Conservation (phyloP, 2,329 filamentous ascomycete genomes). For the Fusarium guadeloupense region DNA sequence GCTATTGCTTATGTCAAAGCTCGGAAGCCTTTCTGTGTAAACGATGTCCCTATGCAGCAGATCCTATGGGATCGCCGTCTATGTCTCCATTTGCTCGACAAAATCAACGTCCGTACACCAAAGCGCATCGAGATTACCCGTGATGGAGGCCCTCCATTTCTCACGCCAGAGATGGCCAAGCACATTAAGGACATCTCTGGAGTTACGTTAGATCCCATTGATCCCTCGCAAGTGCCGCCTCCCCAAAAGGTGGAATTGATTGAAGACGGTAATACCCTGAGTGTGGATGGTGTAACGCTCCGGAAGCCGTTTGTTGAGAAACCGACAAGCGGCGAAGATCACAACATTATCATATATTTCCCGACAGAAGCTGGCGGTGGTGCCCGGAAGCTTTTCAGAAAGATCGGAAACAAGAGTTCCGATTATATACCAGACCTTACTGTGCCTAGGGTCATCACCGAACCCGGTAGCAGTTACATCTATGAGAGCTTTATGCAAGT, state of each 20-base stretch:
- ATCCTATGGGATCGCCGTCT: conserved; percentile 94
- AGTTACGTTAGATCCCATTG: conserved; percentile 75
- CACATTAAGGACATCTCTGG: conserved; percentile 84
- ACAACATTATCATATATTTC: conserved; percentile 99
- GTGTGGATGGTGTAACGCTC: conserved; percentile 83
- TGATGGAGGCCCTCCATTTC: conserved; percentile 84
- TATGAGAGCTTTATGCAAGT: conserved; percentile 98
- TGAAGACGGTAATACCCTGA: conserved; percentile 88
- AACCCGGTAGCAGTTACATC: conserved; percentile 85
- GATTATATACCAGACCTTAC: conserved; percentile 85
- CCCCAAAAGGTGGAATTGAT: conserved; percentile 82
- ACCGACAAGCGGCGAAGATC: conserved; percentile 96
- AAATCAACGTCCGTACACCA: conserved; percentile 89
- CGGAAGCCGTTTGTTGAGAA: conserved; percentile 98
- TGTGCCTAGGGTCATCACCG: conserved; percentile 81
- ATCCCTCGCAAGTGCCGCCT: conserved; percentile 68
- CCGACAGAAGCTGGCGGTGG: conserved; percentile 87
- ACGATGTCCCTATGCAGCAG: conserved; percentile 97
- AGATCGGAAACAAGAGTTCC: conserved; percentile 98
- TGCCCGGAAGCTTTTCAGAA: conserved; percentile 90
- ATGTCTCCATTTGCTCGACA: conserved; percentile 87
- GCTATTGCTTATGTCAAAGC: conserved; percentile 95
- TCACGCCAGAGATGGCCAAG: conserved; percentile 81
- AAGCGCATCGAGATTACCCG: conserved; percentile 89
- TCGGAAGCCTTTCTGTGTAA: conserved; percentile 95